Conservation (phyloP, 495 filamentous ascomycete genomes). For the Aspergillus olivimuriae region DNA sequence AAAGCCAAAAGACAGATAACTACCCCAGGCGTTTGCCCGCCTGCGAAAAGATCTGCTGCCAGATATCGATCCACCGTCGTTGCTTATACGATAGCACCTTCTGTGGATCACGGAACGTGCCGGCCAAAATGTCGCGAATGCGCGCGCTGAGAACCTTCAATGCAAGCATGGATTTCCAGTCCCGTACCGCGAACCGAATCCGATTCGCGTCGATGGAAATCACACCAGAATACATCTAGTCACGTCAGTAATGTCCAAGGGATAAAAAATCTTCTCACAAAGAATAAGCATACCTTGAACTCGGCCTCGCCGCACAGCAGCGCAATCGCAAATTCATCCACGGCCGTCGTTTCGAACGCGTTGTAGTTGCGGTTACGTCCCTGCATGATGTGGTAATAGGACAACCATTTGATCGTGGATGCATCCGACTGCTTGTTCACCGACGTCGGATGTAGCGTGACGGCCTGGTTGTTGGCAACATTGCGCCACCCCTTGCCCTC, state of each 20-base stretch:
- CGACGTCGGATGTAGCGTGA: slow-evolving; percentile 75
- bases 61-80: slow-evolving; percentile 72
- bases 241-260: no score
- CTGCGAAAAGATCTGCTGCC: slow-evolving; percentile 39
- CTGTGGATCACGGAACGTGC: slow-evolving; percentile 67
- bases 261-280: no score
- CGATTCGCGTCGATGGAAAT: slow-evolving; percentile 80
- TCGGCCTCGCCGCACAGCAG: slow-evolving; percentile 82
- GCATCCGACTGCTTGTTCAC: slow-evolving; percentile 70
- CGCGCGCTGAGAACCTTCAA: slow-evolving; percentile 67
- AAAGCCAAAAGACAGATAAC: no score
- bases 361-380: slow-evolving; percentile 72
- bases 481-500: slow-evolving; percentile 91
- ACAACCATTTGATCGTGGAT: slow-evolving; percentile 66
- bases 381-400: slow-evolving; percentile 96
- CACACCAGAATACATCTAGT: slow-evolving; percentile 79
- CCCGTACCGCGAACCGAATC: slow-evolving; percentile 75
- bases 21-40: slow-evolving; percentile 19
- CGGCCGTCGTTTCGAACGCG: slow-evolving; percentile 81
- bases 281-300: slow-evolving; percentile 70
- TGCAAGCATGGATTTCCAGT: slow-evolving; percentile 86
- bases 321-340: slow-evolving; percentile 73
- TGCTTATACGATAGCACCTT: slow-evolving; percentile 56
- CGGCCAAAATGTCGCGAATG: slow-evolving; percentile 63
- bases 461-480: slow-evolving; percentile 79